phyloP scores from a whole-genome alignment of 2,329 filamentous ascomycete species.

The Epichloe bromicola region DNA sequence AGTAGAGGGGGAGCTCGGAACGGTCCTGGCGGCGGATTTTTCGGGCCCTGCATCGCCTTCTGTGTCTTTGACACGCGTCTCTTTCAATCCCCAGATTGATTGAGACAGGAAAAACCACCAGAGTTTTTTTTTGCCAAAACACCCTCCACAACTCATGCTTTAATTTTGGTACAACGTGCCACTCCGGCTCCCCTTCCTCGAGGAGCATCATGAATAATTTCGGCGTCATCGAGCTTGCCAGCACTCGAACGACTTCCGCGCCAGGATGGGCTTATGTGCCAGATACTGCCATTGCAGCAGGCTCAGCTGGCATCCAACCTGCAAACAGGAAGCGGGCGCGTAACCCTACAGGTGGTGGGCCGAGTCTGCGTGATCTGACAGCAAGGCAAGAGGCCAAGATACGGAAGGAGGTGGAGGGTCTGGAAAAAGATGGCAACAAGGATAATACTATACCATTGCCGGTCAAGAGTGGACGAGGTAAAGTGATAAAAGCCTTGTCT shows the following conservation, averaged over 20 bases:
- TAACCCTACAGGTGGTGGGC: constrained; percentile 33
- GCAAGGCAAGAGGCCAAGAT: constrained; percentile 76
- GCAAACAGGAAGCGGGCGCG: constrained; percentile 61
- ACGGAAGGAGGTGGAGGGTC: constrained; percentile 65
- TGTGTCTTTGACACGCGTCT: neutral
- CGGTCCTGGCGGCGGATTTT: constrained; percentile 9
- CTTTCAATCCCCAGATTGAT: no score
- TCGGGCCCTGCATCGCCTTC: constrained; percentile 2
- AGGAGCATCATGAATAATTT: constrained; percentile 45
- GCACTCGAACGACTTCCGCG: constrained; percentile 52
- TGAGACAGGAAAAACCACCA: no score
- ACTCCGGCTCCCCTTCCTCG: neutral
- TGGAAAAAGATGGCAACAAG: constrained; percentile 67
- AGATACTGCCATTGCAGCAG: constrained; percentile 47
- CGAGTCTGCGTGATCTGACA: constrained; percentile 51
- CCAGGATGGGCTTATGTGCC: constrained; percentile 91
- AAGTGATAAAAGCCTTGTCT: constrained; percentile 6
- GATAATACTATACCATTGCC: constrained; percentile 62
- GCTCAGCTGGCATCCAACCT: constrained; percentile 38
- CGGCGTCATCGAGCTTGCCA: constrained; percentile 73
- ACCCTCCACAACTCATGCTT: no score
- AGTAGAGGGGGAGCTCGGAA: neutral
- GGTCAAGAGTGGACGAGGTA: constrained; percentile 34
- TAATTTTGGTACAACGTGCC: neutral
- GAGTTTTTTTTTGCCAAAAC: no score